Conservation (phyloP, 495 filamentous ascomycete species). For the Aspergillus nanangensis region DNA sequence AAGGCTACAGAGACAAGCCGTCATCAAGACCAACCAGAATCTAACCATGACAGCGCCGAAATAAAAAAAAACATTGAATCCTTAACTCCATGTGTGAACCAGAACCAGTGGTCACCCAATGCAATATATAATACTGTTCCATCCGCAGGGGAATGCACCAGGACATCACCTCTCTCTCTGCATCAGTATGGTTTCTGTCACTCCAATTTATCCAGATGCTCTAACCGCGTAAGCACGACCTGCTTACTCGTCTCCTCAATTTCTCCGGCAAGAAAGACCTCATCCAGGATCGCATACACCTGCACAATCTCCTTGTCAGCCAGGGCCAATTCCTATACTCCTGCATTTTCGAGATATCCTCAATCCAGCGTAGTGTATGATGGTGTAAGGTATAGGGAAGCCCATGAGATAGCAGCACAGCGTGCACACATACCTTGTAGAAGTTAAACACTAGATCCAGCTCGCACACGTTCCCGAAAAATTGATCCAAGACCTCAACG, state of each 20-base stretch:
- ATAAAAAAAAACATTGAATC: slow-evolving; percentile 6
- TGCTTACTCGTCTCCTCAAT: slow-evolving; percentile 98
- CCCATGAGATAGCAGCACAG: neutral
- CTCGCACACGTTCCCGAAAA: slow-evolving; percentile 99
- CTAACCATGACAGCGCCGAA: slow-evolving; percentile 1
- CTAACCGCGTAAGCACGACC: slow-evolving; percentile 88
- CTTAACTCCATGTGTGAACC: slow-evolving; percentile 17
- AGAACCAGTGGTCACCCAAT: slow-evolving; percentile 14
- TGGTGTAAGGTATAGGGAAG: neutral
- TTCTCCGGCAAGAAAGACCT: slow-evolving; percentile 95
- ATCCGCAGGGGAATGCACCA: too few relatives aligned
- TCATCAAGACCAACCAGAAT: neutral
- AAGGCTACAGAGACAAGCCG: neutral
- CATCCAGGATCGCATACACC: slow-evolving; percentile 97
- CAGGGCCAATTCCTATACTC: neutral
- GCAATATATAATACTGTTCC: slow-evolving; percentile 1
- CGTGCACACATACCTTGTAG: slow-evolving; percentile 59
- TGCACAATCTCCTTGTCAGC: slow-evolving; percentile 31
- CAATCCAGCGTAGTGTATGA: too few relatives aligned
- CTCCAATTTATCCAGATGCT: slow-evolving; percentile 95
- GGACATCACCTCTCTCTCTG: too few relatives aligned
- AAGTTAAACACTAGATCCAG: slow-evolving; percentile 99
- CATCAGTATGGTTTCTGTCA: too few relatives aligned
- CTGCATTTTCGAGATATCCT: too few relatives aligned
- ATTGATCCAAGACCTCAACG: slow-evolving; percentile 95